Evolutionary conservation across 768 basidiomycete species (phyloP).

Genomic region (Cytidiella melzeri): DNA sequence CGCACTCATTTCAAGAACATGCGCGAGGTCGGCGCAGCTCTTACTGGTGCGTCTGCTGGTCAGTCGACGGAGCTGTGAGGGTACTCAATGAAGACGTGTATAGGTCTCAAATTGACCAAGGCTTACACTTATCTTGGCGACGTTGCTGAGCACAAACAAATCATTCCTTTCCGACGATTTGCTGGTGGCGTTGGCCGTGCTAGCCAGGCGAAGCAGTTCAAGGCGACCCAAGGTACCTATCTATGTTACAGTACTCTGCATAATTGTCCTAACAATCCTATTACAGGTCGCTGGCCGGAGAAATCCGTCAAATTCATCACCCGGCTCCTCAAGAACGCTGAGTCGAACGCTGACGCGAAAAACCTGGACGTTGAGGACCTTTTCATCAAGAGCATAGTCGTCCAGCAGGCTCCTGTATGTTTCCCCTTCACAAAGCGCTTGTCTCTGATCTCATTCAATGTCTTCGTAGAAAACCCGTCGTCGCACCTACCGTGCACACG

Average conservation of each 20-base stretch:
- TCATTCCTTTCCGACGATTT: slow-evolving; percentile 95
- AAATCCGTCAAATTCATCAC: slow-evolving; percentile 96
- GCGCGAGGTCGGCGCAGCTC: slow-evolving; percentile 95
- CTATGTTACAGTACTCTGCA: background rate
- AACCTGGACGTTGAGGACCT: slow-evolving; percentile 91
- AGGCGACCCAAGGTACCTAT: slow-evolving; percentile 85
- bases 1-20: slow-evolving; percentile 99
- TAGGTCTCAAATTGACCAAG: slow-evolving; percentile 90
- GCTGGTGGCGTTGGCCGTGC: slow-evolving; percentile 93
- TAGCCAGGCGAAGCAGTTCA: slow-evolving; percentile 94
- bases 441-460: background rate
- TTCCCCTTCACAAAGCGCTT: background rate
- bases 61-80: background rate
- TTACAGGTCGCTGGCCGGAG: slow-evolving; percentile 96
- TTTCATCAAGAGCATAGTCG: slow-evolving; percentile 92
- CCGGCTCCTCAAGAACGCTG: slow-evolving; percentile 95
- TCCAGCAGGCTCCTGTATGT: slow-evolving; percentile 96
- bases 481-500: slow-evolving; percentile 97
- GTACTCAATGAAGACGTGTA: background rate
- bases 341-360: slow-evolving; percentile 98
- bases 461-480: slow-evolving; percentile 87
- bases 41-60: slow-evolving; percentile 59
- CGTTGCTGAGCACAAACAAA: slow-evolving; percentile 94
- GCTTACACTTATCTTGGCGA: slow-evolving; percentile 92
- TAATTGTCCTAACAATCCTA: background rate